These are phyloP conservation scores for Citrus hindsii DNA, from an alignment of 345 rosid species.

Conservation along the genomic window DNA sequence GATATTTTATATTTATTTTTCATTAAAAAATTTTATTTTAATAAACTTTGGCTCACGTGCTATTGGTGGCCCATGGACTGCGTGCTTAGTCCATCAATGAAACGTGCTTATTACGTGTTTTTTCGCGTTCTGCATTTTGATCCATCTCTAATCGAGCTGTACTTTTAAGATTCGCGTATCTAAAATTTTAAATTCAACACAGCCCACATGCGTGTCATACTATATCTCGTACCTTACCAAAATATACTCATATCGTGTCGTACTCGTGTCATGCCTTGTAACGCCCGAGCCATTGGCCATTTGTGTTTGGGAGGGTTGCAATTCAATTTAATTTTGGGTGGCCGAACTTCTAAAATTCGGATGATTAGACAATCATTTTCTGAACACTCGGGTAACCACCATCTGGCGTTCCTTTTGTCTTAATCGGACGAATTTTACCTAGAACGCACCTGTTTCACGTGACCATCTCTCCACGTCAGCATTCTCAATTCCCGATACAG, in stretches of 20 bases:
- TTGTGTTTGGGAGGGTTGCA: too few species aligned
- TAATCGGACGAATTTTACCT: not conserved
- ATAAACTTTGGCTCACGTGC: rapidly evolving
- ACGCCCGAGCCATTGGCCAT: rapidly evolving
- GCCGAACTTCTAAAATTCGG: too few species aligned
- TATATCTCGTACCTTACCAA: rapidly evolving
- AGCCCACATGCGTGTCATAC: rapidly evolving
- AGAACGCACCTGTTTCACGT: slow-evolving; percentile 20
- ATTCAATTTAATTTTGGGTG: too few species aligned
- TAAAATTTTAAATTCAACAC: rapidly evolving
- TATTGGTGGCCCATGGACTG: rapidly evolving
- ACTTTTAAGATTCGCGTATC: rapidly evolving
- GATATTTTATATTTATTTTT: too few species aligned
- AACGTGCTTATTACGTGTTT: rapidly evolving
- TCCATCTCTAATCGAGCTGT: rapidly evolving
- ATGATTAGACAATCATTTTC: too few species aligned
- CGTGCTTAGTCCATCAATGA: rapidly evolving
- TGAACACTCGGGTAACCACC: too few species aligned
- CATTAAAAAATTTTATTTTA: too few species aligned
- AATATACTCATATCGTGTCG: rapidly evolving
- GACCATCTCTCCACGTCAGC: slow-evolving; percentile 17
- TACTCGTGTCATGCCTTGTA: rapidly evolving
- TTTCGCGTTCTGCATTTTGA: rapidly evolving
- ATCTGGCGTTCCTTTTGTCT: not conserved
- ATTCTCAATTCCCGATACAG: not conserved